Conservation (phyloP, 2,329 filamentous ascomycete species). For the Colletotrichum sp. region DNA sequence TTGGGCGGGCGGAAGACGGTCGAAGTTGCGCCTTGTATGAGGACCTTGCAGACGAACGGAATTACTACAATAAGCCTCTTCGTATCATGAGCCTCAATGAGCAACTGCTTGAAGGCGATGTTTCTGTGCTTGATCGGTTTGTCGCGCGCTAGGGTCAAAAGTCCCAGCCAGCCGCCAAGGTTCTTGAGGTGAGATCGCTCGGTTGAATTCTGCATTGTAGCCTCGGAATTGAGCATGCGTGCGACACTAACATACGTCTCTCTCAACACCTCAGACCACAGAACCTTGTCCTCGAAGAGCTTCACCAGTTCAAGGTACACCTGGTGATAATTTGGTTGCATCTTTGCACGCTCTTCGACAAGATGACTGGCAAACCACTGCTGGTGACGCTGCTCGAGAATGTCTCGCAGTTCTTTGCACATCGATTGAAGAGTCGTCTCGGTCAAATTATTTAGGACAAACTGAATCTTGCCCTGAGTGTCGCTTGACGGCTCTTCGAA, state of each 20-base stretch:
- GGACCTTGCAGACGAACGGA: constrained; percentile 95
- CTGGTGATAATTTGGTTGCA: constrained; percentile 95
- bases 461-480: constrained; percentile 90
- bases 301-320: constrained; percentile 91
- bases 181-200: constrained; percentile 93
- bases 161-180: constrained; percentile 90
- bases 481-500: constrained; percentile 87
- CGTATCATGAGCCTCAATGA: constrained; percentile 92
- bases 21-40: constrained; percentile 83
- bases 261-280: constrained; percentile 89
- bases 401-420: constrained; percentile 79
- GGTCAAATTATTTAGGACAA: constrained; percentile 96
- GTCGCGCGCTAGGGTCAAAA: constrained; percentile 89
- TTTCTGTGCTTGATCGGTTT: constrained; percentile 96
- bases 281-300: constrained; percentile 76
- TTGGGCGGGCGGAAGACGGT: constrained; percentile 94
- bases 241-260: constrained; percentile 90
- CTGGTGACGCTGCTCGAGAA: constrained; percentile 80
- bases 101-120: constrained; percentile 93
- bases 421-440: constrained; percentile 86
- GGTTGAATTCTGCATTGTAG: constrained; percentile 80
- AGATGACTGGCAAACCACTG: constrained; percentile 97
- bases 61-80: constrained; percentile 92
- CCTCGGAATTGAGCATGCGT: constrained; percentile 88
- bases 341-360: constrained; percentile 94